phyloP scores from a whole-genome alignment of 140 eudicot genomes.

The Stevia rebaudiana region DNA sequence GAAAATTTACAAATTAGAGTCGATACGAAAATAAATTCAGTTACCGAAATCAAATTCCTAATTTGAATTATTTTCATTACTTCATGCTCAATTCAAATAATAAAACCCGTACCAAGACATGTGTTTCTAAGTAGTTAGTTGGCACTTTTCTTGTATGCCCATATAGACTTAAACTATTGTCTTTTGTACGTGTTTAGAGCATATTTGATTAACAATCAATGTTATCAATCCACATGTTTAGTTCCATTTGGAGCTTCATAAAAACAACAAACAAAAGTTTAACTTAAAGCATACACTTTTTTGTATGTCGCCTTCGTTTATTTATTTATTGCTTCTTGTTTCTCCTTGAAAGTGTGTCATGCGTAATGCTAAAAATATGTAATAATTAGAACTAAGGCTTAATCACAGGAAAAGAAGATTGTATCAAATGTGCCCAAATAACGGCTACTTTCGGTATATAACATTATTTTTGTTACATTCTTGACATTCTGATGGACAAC shows the following conservation, averaged over 20 bases:
- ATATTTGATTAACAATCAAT: not conserved
- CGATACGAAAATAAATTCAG: no score
- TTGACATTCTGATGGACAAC: no score
- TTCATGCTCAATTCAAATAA: no score
- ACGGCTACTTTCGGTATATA: not conserved
- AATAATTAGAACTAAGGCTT: not conserved
- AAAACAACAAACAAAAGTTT: conserved; percentile 9
- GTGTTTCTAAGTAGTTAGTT: not conserved
- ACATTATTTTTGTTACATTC: not conserved
- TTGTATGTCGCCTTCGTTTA: conserved; percentile 16
- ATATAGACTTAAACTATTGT: not conserved
- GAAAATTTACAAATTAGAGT: no score
- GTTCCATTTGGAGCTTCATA: not conserved
- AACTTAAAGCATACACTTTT: conserved; percentile 10
- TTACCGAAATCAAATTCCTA: no score
- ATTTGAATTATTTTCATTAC: no score
- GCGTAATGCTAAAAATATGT: conserved; percentile 11
- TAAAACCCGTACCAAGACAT: no score
- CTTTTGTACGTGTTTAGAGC: not conserved
- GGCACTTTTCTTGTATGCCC: conserved; percentile 2
- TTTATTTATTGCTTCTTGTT: conserved; percentile 11
- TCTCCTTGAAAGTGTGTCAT: not conserved
- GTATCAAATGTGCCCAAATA: conserved; percentile 7
- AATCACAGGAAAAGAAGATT: not conserved
- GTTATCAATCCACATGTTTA: not conserved